phyloP scores from a whole-genome alignment of 441 rosid genomes.

The Populus hybrid region DNA sequence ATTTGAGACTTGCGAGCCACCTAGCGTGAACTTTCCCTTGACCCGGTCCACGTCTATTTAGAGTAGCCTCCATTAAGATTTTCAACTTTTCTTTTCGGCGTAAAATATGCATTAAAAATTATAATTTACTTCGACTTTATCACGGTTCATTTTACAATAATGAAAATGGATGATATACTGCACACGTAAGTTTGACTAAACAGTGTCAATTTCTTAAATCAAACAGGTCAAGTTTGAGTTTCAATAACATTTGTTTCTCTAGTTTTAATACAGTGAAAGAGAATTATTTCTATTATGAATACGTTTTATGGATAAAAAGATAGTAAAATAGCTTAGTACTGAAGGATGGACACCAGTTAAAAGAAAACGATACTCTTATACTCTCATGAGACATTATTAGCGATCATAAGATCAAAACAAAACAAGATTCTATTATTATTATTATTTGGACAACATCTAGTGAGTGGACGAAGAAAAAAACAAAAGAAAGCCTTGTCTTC shows the following conservation, averaged over 20 bases:
- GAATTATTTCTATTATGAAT: too few species aligned
- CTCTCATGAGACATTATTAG: neutral
- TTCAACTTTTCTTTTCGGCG: neutral
- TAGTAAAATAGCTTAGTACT: neutral
- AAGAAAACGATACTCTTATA: neutral
- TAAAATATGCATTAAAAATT: too few species aligned
- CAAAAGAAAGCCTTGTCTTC: neutral
- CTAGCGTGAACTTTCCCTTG: neutral
- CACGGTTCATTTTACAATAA: neutral
- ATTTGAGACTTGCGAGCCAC: constrained; percentile 2
- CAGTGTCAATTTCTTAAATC: too few species aligned
- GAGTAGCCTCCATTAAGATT: neutral
- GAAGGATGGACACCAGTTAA: neutral
- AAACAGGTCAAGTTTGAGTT: too few species aligned
- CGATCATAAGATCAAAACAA: neutral
- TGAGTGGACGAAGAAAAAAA: neutral
- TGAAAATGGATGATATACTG: neutral
- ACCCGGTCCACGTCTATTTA: neutral
- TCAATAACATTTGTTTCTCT: neutral
- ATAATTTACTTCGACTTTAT: neutral
- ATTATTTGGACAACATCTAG: neutral
- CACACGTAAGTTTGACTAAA: too few species aligned
- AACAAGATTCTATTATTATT: neutral
- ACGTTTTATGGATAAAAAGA: neutral
- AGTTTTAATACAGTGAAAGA: neutral